Base-by-base conservation (phyloP, 179 eudicot genomes). In the Silene coronaria region DNA sequence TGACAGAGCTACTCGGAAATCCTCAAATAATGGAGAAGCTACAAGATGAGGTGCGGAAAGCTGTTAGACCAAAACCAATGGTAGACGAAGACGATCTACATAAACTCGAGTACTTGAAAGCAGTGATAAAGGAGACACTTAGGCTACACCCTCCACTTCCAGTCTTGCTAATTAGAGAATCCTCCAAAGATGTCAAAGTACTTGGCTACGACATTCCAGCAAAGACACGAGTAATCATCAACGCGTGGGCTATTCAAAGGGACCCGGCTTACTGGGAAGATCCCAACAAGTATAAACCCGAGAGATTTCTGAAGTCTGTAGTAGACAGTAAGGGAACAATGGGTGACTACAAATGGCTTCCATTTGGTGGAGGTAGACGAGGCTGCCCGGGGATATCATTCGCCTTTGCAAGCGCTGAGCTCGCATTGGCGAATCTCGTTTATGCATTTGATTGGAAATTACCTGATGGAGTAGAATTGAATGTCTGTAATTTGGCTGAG, bases 111-210 rank as follows among this genome's bases (percentile, higher is more conserved):
- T 83, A 83, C 83, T 58, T 83, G 46, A 80, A 70, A 57, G 81
- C 81, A 1, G 83, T 83, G 38, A 76, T 84, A 60, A 81, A 78
- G 60, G 84, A 81, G 62, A 38, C 57, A 12, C 72, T 81, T 5
- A 72, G 86, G 21, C 59, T 84, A 19, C 84, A 76, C 17, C 82
- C 82, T 28, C 86, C 86, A 21, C 36, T 73, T 19, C 86, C 86
- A 6, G 6, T 76, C 32, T n/a, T 84, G 22, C 19, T 84, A 36
- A 71, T 77, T 59, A 67, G 84, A 30, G 69, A 75, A 36, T n/a
- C 82, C 19, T 74, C 80, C 0, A 28, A 81, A 19, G 80, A 78
- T 70, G 74, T 36, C 5, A 70, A 70, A 4, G 5, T 81, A 28
- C 67, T 59, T 11, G 82, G 81, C 42, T 70, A 79, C 48, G 75